Conservation (phyloP, 768 basidiomycete genomes). For the Mycena metata region DNA sequence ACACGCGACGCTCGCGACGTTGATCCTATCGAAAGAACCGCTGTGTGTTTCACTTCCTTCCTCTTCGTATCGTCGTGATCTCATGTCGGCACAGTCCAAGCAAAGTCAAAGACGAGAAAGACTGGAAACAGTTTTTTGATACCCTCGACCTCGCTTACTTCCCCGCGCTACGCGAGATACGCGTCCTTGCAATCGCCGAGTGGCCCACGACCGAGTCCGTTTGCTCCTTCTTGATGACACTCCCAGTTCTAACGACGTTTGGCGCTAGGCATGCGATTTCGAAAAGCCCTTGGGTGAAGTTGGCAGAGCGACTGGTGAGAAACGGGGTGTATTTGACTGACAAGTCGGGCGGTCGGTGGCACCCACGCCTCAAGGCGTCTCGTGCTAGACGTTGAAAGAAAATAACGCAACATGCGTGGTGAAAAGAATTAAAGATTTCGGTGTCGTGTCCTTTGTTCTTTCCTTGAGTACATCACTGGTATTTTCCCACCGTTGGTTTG, state of each 20-base stretch:
- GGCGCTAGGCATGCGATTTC: not conserved
- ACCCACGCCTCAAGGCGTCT: too few relatives aligned
- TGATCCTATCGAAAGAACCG: not conserved
- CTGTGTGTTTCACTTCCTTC: not conserved
- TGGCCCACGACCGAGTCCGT: conserved; percentile 4
- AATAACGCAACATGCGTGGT: too few relatives aligned
- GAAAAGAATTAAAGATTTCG: too few relatives aligned
- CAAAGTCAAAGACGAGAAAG: not conserved
- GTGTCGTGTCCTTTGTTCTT: too few relatives aligned
- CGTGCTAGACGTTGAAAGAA: too few relatives aligned
- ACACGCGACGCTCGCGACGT: too few relatives aligned
- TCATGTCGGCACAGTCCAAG: not conserved
- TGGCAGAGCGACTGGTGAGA: not conserved
- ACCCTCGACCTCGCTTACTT: not conserved
- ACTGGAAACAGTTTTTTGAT: not conserved
- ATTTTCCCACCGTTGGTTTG: too few relatives aligned
- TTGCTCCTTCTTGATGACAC: not conserved
- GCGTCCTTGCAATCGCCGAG: not conserved
- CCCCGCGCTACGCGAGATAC: not conserved
- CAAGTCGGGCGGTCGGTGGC: too few relatives aligned
- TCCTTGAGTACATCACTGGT: too few relatives aligned
- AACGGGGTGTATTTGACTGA: too few relatives aligned
- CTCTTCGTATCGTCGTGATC: not conserved
- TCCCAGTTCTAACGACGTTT: not conserved
- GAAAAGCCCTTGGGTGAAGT: conserved; percentile 3